phyloP scores from a whole-genome alignment of 441 rosid genomes.

The Populus hybrid region DNA sequence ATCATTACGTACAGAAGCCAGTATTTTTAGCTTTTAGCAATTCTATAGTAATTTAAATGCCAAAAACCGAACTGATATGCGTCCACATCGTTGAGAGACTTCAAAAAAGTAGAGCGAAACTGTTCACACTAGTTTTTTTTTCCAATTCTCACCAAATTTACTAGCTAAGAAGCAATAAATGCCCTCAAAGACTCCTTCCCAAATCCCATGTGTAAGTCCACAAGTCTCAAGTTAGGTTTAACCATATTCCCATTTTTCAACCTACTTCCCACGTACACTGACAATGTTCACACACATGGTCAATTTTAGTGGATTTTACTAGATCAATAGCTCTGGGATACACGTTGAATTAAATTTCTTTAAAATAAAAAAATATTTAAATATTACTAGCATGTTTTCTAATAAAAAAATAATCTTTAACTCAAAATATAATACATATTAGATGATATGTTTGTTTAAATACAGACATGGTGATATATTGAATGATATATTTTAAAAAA shows the following conservation, averaged over 20 bases:
- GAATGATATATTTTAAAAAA: no score
- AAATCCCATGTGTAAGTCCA: background rate
- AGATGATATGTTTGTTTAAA: no score
- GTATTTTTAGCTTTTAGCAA: background rate
- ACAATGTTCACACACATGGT: background rate
- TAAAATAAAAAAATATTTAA: no score
- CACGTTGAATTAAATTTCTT: no score
- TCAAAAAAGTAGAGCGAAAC: background rate
- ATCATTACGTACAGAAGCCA: no score
- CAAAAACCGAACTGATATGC: no score
- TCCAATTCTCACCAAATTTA: constrained; percentile 2
- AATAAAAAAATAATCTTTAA: no score
- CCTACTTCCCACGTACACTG: background rate
- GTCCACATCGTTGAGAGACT: background rate
- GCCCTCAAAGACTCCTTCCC: background rate
- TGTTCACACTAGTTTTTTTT: background rate
- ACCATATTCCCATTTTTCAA: constrained; percentile 17
- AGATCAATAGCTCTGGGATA: no score
- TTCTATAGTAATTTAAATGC: no score
- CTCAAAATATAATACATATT: no score
- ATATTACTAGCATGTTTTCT: no score
- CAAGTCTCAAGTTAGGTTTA: constrained; percentile 26
- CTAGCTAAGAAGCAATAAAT: background rate
- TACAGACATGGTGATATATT: no score
- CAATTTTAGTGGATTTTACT: background rate